Percentiles rank a stretch among this genome's conserved stretches.
phyloP scores from a whole-genome alignment of 2,329 filamentous ascomycete species.

The Aspergillus carbonarius region DNA sequence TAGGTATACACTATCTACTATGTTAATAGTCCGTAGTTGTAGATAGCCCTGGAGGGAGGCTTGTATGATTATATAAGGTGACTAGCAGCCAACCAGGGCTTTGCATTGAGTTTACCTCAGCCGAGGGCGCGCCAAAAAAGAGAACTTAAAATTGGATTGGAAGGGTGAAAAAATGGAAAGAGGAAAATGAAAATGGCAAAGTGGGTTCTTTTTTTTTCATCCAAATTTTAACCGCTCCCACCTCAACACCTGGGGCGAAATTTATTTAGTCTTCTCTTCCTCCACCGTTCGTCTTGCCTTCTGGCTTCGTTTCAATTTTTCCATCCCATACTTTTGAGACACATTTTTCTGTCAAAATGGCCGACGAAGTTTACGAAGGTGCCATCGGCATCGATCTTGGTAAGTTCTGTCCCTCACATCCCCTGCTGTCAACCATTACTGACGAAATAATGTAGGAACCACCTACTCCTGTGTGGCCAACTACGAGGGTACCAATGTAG shows the following conservation, averaged over 20 bases:
- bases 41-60: background rate
- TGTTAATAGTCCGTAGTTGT: background rate
- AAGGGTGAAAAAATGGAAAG: slow-evolving; percentile 17
- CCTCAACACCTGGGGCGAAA: slow-evolving; percentile 21
- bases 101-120: slow-evolving; percentile 7
- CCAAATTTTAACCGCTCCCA: slow-evolving; percentile 25
- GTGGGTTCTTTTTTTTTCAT: slow-evolving; percentile 24
- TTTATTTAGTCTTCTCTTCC: slow-evolving; percentile 19
- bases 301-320: slow-evolving; percentile 10
- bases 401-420: slow-evolving; percentile 51
- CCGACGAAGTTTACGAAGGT: slow-evolving; percentile 98
- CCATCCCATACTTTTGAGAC: slow-evolving; percentile 12
- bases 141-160: background rate
- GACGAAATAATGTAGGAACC: slow-evolving; percentile 65
- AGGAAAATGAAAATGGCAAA: slow-evolving; percentile 14
- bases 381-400: slow-evolving; percentile 99
- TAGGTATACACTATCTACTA: no score
- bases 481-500: slow-evolving; percentile 99
- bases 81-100: background rate
- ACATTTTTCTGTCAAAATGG: slow-evolving; percentile 59
- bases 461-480: slow-evolving; percentile 99
- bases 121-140: slow-evolving; percentile 9
- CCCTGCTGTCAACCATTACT: slow-evolving; percentile 14
- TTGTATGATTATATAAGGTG: background rate
- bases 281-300: slow-evolving; percentile 10